Evolutionary conservation across 2,329 filamentous ascomycete species (phyloP).

Genomic region (Xenoacremonium recifei): DNA sequence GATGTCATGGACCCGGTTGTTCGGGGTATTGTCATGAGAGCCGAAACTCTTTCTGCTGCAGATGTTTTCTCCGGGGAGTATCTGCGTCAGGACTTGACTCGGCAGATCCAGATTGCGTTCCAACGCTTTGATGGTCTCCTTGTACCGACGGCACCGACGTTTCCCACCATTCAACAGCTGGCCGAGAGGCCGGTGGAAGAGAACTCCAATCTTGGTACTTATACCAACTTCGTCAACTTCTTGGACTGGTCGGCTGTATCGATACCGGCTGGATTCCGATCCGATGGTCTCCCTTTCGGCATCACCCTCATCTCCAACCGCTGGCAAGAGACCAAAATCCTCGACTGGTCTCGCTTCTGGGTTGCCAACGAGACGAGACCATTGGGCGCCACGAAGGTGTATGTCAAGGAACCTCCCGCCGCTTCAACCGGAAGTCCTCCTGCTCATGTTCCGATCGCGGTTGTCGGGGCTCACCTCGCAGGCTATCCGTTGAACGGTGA

Average conservation of each 20-base stretch:
- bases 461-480: constrained; percentile 34
- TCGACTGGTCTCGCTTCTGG: constrained; percentile 29
- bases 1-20: constrained; percentile 36
- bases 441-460: constrained; percentile 23
- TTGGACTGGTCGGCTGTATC: constrained; percentile 55
- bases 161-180: constrained; percentile 51
- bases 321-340: constrained; percentile 34
- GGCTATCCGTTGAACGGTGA: constrained; percentile 35
- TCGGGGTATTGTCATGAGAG: constrained; percentile 36
- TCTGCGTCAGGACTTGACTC: constrained; percentile 36
- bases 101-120: constrained; percentile 40
- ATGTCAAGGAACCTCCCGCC: constrained; percentile 3
- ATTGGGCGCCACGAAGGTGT: constrained; percentile 28
- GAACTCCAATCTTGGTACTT: constrained; percentile 54
- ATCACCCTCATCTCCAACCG: constrained; percentile 35
- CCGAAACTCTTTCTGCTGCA: constrained; percentile 40
- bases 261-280: constrained; percentile 47
- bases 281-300: constrained; percentile 36
- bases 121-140: constrained; percentile 47
- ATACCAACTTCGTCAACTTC: constrained; percentile 62
- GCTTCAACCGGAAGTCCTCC: not conserved
- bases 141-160: constrained; percentile 55
- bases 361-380: constrained; percentile 15
- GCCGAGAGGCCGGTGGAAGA: constrained; percentile 48
- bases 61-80: constrained; percentile 44